phyloP scores from a whole-genome alignment of 176 grass and related monocot genomes.

The Panicum miliaceum region DNA sequence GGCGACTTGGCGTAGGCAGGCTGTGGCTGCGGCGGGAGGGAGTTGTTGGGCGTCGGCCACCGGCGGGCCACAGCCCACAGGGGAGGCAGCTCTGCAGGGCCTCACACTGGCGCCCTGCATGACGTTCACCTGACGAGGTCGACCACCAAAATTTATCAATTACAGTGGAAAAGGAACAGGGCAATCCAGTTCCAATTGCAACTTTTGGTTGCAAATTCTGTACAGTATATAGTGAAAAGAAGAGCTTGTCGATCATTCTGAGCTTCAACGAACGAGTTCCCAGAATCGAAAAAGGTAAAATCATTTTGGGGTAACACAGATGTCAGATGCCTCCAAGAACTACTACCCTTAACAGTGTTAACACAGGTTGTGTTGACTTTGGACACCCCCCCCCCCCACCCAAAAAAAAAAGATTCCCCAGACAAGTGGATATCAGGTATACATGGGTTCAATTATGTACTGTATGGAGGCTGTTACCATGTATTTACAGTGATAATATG shows the following conservation, averaged over 20 bases:
- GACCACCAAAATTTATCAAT: neutral
- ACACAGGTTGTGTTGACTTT: neutral
- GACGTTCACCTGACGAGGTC: neutral
- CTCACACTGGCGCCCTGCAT: neutral
- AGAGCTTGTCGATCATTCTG: neutral
- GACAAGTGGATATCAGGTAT: neutral
- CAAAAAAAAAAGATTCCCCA: neutral
- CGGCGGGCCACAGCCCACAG: neutral
- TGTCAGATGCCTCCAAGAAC: neutral
- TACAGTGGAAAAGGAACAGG: neutral
- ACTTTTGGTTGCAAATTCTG: neutral
- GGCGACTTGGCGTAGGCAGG: neutral
- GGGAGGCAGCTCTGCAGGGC: neutral
- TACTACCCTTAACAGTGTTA: neutral
- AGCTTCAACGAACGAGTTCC: neutral
- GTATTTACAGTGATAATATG: constrained; percentile 40
- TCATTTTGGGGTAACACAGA: neutral
- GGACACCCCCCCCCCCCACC: too few species aligned
- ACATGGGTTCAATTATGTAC: neutral
- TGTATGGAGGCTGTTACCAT: neutral
- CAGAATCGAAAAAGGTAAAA: neutral
- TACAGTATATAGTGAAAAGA: neutral
- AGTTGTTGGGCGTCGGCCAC: constrained; percentile 13
- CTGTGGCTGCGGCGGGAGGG: neutral
- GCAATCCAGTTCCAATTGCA: neutral